Percentiles rank a stretch among this genome's conserved stretches.
phyloP scores from a whole-genome alignment of 2,329 filamentous ascomycete genomes.

The Colletotrichum tamarilloi region DNA sequence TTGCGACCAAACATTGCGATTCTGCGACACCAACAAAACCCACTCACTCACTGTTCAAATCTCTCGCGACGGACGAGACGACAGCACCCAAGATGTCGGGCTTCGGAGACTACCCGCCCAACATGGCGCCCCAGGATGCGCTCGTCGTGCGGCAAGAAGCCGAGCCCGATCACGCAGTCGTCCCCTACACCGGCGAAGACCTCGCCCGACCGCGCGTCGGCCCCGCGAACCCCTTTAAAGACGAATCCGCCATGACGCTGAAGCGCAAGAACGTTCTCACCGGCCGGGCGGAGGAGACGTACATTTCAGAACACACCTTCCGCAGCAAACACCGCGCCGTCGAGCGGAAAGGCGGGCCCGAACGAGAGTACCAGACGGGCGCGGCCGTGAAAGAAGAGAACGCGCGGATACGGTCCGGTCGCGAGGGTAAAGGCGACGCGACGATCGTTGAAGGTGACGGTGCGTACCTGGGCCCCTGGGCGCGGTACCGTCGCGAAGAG shows the following conservation, averaged over 20 bases:
- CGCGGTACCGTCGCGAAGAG: conserved; percentile 79
- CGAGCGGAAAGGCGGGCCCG: conserved; percentile 71
- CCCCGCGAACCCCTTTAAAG: conserved; percentile 80
- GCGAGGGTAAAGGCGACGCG: conserved; percentile 87
- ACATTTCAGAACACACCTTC: conserved; percentile 91
- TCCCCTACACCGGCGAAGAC: conserved; percentile 77
- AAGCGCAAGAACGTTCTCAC: conserved; percentile 88
- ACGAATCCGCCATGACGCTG: conserved; percentile 62
- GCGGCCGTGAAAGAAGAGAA: conserved; percentile 76
- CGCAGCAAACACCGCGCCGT: conserved; percentile 87
- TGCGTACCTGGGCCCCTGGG: conserved; percentile 96
- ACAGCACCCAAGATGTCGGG: conserved; percentile 62
- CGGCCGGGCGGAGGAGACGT: conserved; percentile 87
- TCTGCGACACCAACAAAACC: conserved; percentile 26
- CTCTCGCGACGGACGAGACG: background rate
- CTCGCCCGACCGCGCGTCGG: conserved; percentile 74
- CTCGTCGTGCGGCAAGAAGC: conserved; percentile 68
- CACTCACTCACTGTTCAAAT: conserved; percentile 15
- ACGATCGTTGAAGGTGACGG: conserved; percentile 86
- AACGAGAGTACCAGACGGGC: conserved; percentile 65
- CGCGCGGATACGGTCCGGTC: conserved; percentile 74
- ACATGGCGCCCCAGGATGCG: conserved; percentile 73
- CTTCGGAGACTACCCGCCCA: conserved; percentile 73
- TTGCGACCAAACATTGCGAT: background rate
- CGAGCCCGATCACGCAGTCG: conserved; percentile 68